Conservation (phyloP, 2,329 filamentous ascomycete genomes). For the Aureobasidium sp. region DNA sequence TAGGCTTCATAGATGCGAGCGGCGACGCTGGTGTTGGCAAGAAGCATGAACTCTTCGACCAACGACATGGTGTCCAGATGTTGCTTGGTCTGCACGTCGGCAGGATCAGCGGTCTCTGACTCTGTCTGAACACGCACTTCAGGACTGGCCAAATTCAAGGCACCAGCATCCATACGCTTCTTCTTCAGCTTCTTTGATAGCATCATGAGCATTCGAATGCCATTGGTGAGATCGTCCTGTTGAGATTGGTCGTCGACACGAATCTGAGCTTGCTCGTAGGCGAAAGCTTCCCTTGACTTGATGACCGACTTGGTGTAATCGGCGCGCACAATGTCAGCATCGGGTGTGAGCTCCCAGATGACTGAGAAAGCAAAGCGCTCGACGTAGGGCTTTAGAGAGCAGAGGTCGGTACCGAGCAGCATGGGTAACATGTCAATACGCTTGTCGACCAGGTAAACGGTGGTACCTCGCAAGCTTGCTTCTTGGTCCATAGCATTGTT, state of each 20-base stretch:
- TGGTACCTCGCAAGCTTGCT: constrained; percentile 87
- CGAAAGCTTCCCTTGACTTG: constrained; percentile 91
- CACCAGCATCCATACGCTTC: constrained; percentile 93
- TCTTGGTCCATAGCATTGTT: constrained; percentile 96
- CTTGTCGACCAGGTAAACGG: constrained; percentile 96
- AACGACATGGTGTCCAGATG: constrained; percentile 93
- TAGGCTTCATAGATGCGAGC: constrained; percentile 84
- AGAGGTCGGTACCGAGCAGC: constrained; percentile 90
- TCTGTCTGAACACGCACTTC: constrained; percentile 95
- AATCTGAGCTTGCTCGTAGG: constrained; percentile 91
- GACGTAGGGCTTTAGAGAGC: constrained; percentile 95
- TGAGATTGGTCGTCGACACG: constrained; percentile 85
- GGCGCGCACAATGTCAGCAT: constrained; percentile 77
- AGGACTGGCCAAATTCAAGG: constrained; percentile 90
- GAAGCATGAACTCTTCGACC: constrained; percentile 98
- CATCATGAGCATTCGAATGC: constrained; percentile 78
- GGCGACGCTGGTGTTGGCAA: constrained; percentile 93
- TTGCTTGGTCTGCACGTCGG: constrained; percentile 93
- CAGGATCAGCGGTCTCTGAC: constrained; percentile 89
- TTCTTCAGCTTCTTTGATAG: constrained; percentile 90
- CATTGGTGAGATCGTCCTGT: constrained; percentile 78
- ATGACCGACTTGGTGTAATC: constrained; percentile 97
- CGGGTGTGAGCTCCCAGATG: constrained; percentile 70
- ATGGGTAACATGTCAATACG: constrained; percentile 99
- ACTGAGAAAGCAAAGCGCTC: constrained; percentile 56